These are phyloP conservation scores for Panicum virgatum DNA, from an alignment of 202 grass and related monocot genomes.

Conservation along the genomic window DNA sequence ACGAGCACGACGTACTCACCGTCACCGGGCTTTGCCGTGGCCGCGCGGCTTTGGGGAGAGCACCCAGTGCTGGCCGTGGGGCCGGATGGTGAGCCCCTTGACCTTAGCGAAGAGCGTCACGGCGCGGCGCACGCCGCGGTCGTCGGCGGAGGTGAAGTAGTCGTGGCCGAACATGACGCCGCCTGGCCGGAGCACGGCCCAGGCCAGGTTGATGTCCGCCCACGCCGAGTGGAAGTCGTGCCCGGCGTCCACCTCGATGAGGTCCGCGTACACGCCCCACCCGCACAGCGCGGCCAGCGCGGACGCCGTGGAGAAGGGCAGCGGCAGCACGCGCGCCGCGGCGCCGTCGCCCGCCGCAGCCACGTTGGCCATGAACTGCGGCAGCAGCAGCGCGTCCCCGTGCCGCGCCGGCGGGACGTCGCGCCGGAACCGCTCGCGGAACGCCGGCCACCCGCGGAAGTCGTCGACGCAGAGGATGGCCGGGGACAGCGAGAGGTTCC, in stretches of 20 bases:
- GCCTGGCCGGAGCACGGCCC: conserved; percentile 87
- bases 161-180: conserved; percentile 98
- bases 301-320: conserved; percentile 93
- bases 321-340: conserved; percentile 50
- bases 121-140: conserved; percentile 82
- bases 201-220: conserved; percentile 95
- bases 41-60: conserved; percentile 70
- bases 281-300: conserved; percentile 73
- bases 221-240: conserved; percentile 99
- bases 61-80: conserved; percentile 95
- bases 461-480: conserved; percentile 92
- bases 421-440: conserved; percentile 63
- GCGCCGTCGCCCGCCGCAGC: conserved; percentile 33
- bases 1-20: neutral
- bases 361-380: conserved; percentile 95
- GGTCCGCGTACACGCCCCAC: conserved; percentile 89
- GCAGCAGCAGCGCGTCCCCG: conserved; percentile 74
- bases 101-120: conserved; percentile 82
- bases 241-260: conserved; percentile 97
- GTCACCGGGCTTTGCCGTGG: conserved; percentile 26
- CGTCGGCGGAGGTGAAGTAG: conserved; percentile 86
- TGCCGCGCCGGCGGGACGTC: conserved; percentile 63
- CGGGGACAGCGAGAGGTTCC: conserved; percentile 69
- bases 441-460: conserved; percentile 93
- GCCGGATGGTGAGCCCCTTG: conserved; percentile 64